Percentiles rank a stretch among this genome's conserved stretches.
These are phyloP conservation scores for Penicillium lagena DNA, from an alignment of 495 filamentous ascomycete genomes.

Conservation along the genomic window DNA sequence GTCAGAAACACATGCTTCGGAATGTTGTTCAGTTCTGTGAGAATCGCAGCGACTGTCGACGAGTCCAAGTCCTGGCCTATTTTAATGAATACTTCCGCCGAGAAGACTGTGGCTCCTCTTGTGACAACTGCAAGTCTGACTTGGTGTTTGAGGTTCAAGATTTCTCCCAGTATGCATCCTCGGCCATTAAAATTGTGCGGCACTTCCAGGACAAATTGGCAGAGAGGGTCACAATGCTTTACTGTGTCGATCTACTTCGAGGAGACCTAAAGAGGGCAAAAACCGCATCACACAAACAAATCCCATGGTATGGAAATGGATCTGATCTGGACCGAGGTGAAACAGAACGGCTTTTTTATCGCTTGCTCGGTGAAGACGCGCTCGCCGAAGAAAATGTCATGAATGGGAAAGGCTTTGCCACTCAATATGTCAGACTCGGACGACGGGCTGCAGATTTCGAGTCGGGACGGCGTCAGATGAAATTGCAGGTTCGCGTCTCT, in stretches of 20 bases:
- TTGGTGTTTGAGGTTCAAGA: slow-evolving; percentile 62
- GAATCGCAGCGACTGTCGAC: slow-evolving; percentile 75
- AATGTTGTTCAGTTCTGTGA: slow-evolving; percentile 83
- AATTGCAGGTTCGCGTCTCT: slow-evolving; percentile 54
- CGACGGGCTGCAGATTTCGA: slow-evolving; percentile 46
- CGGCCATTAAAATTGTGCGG: slow-evolving; percentile 60
- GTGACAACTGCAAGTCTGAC: slow-evolving; percentile 81
- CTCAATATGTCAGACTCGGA: slow-evolving; percentile 55
- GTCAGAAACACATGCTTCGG: slow-evolving; percentile 77
- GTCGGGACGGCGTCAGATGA: slow-evolving; percentile 43
- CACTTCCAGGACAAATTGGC: slow-evolving; percentile 40
- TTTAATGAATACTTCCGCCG: slow-evolving; percentile 78
- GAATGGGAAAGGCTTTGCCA: slow-evolving; percentile 53
- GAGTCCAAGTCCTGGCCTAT: slow-evolving; percentile 83
- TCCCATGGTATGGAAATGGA: slow-evolving; percentile 50
- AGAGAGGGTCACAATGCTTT: slow-evolving; percentile 44
- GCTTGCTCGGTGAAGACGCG: slow-evolving; percentile 55
- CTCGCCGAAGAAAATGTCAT: slow-evolving; percentile 52
- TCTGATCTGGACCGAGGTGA: slow-evolving; percentile 50
- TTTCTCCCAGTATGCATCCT: slow-evolving; percentile 65
- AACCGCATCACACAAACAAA: slow-evolving; percentile 34
- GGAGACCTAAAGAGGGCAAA: slow-evolving; percentile 48
- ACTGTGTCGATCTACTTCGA: slow-evolving; percentile 54
- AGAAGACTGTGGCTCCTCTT: slow-evolving; percentile 63
- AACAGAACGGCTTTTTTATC: slow-evolving; percentile 59